Conservation (phyloP, 192 early-diverging fungal genomes). For the Umbelopsis isabellina region DNA sequence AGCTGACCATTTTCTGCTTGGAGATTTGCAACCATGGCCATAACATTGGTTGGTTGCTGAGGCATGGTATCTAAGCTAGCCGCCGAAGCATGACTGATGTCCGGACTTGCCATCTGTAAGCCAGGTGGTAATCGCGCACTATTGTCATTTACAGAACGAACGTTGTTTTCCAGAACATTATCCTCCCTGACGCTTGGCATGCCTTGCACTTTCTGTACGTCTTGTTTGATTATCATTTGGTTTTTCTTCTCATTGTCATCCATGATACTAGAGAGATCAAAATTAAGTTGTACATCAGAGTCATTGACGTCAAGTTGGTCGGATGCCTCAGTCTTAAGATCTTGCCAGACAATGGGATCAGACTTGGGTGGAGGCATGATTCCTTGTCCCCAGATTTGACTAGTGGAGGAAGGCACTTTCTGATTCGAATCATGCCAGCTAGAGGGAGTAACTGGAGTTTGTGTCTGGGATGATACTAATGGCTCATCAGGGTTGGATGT, state of each 20-base stretch:
- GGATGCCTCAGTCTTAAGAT: too few relatives aligned
- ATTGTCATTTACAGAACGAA: neutral
- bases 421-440: neutral
- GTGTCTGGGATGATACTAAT: neutral
- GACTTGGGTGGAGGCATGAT: neutral
- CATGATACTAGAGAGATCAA: neutral
- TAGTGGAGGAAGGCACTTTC: neutral
- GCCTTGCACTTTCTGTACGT: neutral
- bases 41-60: neutral
- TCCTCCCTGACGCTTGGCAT: neutral
- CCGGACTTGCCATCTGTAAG: neutral
- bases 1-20: conserved; percentile 50
- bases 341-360: too few relatives aligned
- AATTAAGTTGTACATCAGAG: neutral
- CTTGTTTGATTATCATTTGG: neutral
- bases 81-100: neutral
- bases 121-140: conserved; percentile 6
- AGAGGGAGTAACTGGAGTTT: neutral
- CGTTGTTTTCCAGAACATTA: neutral
- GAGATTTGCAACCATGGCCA: conserved; percentile 30
- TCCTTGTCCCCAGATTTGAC: neutral
- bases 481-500: neutral
- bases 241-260: neutral
- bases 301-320: neutral
- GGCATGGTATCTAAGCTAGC: conserved; percentile 8